Evolutionary conservation across 805 yeast species (phyloP), one percentile per base, ranked within the genome.

Genomic region (Teunomyces cretensis): DNA sequence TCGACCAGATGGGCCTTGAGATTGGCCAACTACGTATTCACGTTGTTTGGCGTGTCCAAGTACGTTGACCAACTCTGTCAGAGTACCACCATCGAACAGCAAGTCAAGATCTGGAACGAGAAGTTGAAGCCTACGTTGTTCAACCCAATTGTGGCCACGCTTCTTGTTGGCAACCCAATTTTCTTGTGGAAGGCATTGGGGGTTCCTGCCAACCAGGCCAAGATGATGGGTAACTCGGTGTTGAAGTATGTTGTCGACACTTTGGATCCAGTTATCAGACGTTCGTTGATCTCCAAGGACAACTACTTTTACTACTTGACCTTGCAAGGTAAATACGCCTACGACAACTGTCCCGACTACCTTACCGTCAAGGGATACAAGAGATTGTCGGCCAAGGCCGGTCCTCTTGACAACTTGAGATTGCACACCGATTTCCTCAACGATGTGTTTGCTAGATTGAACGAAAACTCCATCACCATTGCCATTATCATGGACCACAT

Each of bases 401-500:
- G 78, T 1, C 85, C 91, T 5, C 64, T 88, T 46, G 86, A 84
- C 58, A 81, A 79, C 44, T 80, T 87, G 51, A 78, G 94, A 59
- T 66, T 87, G 38, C 95, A 87, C 65, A 87, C 95, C 1, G 95
- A 88, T 62, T 81, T 83, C 46, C 72, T 87, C 56, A 83, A 80
- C 57, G 90, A 86, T 56, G 94, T 88, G 2, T 79, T 85, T 50
- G 81, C 79, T 33, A 75, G 94, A 50, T 69, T 87, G 43, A 70
- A 81, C 19, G 70, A 75, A 40, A 75, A 78, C 45, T 78, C 89
- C 9, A 74, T 87, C 36, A 82, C 91, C 4, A 82, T 84, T 54
- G 92, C 92, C 27, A 79, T 87, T 33, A 84, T 87, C 43, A 87
- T 87, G 96, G 96, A 87, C 64, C 96, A 87, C 63, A 86, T 88